A percentile compares a stretch with the other conserved stretches of the same genome.
Conservation (phyloP, 768 basidiomycete species). For the Amylocystis lapponica region DNA sequence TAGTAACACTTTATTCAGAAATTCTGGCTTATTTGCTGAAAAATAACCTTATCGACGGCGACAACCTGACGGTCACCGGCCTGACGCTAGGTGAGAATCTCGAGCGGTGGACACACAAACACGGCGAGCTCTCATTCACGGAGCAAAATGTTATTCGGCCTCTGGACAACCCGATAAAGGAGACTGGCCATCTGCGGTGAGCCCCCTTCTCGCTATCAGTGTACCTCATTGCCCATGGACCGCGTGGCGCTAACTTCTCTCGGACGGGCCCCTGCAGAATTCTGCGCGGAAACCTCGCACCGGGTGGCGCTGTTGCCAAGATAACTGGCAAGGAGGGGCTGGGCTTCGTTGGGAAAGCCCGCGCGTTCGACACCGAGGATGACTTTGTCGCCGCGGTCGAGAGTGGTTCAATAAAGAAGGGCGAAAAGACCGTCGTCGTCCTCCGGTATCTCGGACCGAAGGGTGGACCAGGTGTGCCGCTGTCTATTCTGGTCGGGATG, state of each 20-base stretch:
- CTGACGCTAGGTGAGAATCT: conserved; percentile 88
- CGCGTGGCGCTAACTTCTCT: not conserved
- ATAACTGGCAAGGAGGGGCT: conserved; percentile 96
- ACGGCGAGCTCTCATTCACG: conserved; percentile 65
- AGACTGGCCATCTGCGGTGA: conserved; percentile 89
- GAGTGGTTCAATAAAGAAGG: conserved; percentile 80
- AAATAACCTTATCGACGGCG: conserved; percentile 84
- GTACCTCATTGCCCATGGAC: not conserved
- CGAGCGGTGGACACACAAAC: conserved; percentile 77
- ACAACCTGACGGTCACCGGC: conserved; percentile 88
- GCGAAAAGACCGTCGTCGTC: conserved; percentile 95
- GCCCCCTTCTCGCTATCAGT: too few species aligned
- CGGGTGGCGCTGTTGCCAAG: conserved; percentile 94
- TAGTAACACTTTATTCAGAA: conserved; percentile 40
- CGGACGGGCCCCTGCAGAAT: conserved; percentile 48
- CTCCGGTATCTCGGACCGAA: conserved; percentile 94
- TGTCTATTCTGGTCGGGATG: conserved; percentile 23
- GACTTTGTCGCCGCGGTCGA: conserved; percentile 87
- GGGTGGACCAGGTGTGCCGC: conserved; percentile 93
- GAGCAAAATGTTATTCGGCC: conserved; percentile 86
- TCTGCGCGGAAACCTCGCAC: conserved; percentile 86
- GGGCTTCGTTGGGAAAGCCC: conserved; percentile 84
- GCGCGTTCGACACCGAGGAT: conserved; percentile 88
- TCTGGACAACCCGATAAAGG: conserved; percentile 81
- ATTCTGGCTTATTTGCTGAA: conserved; percentile 82